Conservation (phyloP, 139 green algal species). For the Raphidocelis subcapitata region DNA sequence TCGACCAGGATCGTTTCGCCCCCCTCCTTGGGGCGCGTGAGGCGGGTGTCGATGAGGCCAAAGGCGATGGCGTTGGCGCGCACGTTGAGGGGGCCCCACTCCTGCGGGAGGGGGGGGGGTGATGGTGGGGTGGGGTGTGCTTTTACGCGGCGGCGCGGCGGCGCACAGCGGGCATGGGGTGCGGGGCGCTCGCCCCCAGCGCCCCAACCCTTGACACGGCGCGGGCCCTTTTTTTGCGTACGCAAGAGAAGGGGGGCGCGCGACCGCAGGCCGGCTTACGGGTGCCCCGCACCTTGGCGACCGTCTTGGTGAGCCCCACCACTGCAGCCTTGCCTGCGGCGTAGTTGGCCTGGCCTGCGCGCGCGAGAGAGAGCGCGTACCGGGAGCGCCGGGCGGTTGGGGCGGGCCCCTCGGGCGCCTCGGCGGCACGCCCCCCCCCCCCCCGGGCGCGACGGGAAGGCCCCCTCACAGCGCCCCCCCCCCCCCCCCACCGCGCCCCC, state of each 20-base stretch:
- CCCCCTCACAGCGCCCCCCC: too few species aligned
- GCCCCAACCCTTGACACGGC: too few species aligned
- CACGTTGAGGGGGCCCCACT: conserved; percentile 83
- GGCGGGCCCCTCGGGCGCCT: neutral
- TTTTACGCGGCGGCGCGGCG: too few species aligned
- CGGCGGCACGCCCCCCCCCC: too few species aligned
- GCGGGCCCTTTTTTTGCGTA: too few species aligned
- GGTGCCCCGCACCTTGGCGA: conserved; percentile 1
- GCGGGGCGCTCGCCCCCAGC: too few species aligned
- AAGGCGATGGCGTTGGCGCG: conserved; percentile 80
- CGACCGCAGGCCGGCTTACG: too few species aligned
- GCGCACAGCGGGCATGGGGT: too few species aligned
- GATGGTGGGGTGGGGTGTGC: too few species aligned
- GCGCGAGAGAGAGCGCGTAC: neutral
- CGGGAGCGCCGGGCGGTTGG: conserved; percentile 18
- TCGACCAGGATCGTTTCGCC: conserved; percentile 35
- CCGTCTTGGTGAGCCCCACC: conserved; percentile 73
- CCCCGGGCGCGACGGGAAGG: too few species aligned
- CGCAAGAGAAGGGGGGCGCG: too few species aligned
- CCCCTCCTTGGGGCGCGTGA: conserved; percentile 64
- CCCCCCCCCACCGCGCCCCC: too few species aligned
- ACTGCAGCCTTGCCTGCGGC: conserved; percentile 49
- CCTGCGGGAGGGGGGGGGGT: conserved; percentile 54
- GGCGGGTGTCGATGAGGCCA: conserved; percentile 77
- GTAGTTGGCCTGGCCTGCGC: conserved; percentile 67